Conservation (phyloP, 495 filamentous ascomycete species). For the Aspergillus cristatus region DNA sequence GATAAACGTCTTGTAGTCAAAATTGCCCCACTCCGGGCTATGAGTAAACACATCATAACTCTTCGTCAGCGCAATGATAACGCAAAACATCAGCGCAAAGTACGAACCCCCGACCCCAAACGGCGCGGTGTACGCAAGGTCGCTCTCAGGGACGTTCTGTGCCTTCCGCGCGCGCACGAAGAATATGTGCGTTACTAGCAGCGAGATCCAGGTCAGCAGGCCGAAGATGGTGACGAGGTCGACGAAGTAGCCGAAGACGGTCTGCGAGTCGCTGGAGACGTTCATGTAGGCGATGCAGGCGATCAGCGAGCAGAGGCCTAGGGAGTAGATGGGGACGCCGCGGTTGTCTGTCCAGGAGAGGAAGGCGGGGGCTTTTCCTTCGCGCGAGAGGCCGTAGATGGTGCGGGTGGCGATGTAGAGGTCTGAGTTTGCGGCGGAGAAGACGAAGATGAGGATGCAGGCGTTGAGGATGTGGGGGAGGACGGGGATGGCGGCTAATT, state of each 20-base stretch:
- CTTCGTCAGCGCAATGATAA: constrained; percentile 65
- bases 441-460: constrained; percentile 68
- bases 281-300: constrained; percentile 71
- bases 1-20: constrained; percentile 67
- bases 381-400: constrained; percentile 66
- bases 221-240: constrained; percentile 77
- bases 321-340: constrained; percentile 67
- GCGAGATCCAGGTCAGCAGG: constrained; percentile 75
- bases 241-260: constrained; percentile 77
- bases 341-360: constrained; percentile 60
- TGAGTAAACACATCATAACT: constrained; percentile 64
- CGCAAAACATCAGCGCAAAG: constrained; percentile 56
- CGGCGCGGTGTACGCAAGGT: constrained; percentile 64
- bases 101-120: constrained; percentile 61
- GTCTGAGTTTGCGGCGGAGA: constrained; percentile 66
- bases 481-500: constrained; percentile 40
- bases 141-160: constrained; percentile 55
- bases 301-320: constrained; percentile 52
- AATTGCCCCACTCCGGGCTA: constrained; percentile 41
- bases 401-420: constrained; percentile 76
- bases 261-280: constrained; percentile 54
- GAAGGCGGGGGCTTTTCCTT: constrained; percentile 65
- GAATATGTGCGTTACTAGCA: constrained; percentile 72
- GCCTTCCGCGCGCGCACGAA: constrained; percentile 67
- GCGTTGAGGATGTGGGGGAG: constrained; percentile 52